Conservation (phyloP, 371 early-diverging fungal species). For the Ordospora colligata region DNA sequence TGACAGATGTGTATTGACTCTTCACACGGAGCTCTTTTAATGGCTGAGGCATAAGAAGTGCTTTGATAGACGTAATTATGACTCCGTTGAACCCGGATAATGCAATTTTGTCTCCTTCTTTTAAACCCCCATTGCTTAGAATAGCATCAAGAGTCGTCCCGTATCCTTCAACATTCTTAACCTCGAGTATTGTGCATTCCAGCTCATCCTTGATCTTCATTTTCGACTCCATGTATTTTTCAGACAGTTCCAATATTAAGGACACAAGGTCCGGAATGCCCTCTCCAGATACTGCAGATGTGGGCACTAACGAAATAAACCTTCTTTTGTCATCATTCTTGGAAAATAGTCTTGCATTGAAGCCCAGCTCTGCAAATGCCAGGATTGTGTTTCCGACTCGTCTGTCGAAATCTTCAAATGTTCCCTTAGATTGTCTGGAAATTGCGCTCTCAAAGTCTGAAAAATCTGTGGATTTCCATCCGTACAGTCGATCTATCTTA, state of each 20-base stretch:
- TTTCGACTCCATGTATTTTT: slow-evolving; percentile 80
- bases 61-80: slow-evolving; percentile 82
- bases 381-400: slow-evolving; percentile 71
- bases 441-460: slow-evolving; percentile 67
- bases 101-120: slow-evolving; percentile 91
- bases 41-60: slow-evolving; percentile 92
- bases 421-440: slow-evolving; percentile 68
- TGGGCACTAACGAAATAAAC: slow-evolving; percentile 92
- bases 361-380: slow-evolving; percentile 88
- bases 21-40: slow-evolving; percentile 86
- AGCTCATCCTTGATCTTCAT: slow-evolving; percentile 86
- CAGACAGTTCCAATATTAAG: slow-evolving; percentile 79
- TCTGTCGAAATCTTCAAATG: slow-evolving; percentile 76
- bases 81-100: slow-evolving; percentile 91
- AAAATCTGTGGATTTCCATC: slow-evolving; percentile 69
- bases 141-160: slow-evolving; percentile 97
- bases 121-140: slow-evolving; percentile 84
- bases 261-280: slow-evolving; percentile 93
- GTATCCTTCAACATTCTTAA: slow-evolving; percentile 96
- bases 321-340: slow-evolving; percentile 85
- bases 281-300: slow-evolving; percentile 95
- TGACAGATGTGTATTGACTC: slow-evolving; percentile 76
- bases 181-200: slow-evolving; percentile 96
- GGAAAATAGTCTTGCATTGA: slow-evolving; percentile 84
- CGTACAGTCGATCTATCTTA: slow-evolving; percentile 96